Base-by-base conservation (phyloP, 192 early-diverging fungal genomes). In the Geranomyces variabilis region DNA sequence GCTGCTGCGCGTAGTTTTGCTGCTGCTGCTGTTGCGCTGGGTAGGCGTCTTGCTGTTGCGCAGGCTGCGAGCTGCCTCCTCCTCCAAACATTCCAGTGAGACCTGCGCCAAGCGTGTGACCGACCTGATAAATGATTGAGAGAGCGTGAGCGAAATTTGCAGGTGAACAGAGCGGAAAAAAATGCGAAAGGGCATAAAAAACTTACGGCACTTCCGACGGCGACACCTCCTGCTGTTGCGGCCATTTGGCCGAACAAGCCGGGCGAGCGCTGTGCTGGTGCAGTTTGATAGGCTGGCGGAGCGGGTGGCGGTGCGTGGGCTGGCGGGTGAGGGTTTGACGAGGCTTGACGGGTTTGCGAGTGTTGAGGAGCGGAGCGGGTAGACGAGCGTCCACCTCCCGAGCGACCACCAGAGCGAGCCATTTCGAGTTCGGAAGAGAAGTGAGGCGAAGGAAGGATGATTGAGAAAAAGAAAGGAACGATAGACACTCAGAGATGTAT, bases 331-430 rank as follows among this genome's bases (percentile, higher is more conserved):
- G 36, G 36, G 48, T 74, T 36, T 36, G 74, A 60, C 14, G 78
- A 73, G 33, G 84, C 81, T 41, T 70, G 78, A 62, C 78, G 77
- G 44, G 72, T 69, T 29, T 75, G 53, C 12, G 79, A 72, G n/a
- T 80, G 81, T 9, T 80, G 73, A 17, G 89, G 78, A 64, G 78
- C 69, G 51, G 51, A 26, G 51, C 51, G 51, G 24, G 51, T 24
- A 17, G 51, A 26, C 36, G 36, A 41, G 36, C 36, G 36, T 41
- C 36, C 36, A 7, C 36, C 36, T 41, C 36, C 36, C 3, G 36
- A 41, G 36, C 36, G 36, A 41, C 36, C 36, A 41, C 36, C 36
- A 41, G 36, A 41, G 36, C 36, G 36, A 41, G 36, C 36, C 36
- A 41, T 41, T 3, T 41, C 36, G 36, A 41, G 36, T 7, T 41